Percentiles rank a stretch among this genome's conserved stretches.
Evolutionary conservation across 495 filamentous ascomycete species (phyloP).

Genomic region (Podospora australis): DNA sequence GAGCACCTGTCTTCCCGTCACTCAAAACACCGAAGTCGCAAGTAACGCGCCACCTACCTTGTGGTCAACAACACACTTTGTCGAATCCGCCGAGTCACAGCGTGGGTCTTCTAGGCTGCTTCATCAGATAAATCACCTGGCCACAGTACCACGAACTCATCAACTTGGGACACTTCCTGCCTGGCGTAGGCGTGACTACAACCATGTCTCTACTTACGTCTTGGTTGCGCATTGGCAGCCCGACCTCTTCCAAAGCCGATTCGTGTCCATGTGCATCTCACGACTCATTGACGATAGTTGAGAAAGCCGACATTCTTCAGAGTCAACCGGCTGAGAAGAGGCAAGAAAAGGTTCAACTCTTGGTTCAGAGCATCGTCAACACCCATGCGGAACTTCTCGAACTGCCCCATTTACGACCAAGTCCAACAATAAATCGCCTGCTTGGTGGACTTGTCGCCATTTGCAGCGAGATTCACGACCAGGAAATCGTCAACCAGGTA

Average conservation of each 20-base stretch:
- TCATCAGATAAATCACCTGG: too few relatives aligned
- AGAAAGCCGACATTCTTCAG: conserved; percentile 16
- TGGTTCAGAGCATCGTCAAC: conserved; percentile 13
- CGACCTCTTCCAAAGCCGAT: background rate
- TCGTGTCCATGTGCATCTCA: conserved; percentile 11
- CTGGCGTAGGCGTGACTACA: too few relatives aligned
- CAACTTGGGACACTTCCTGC: too few relatives aligned
- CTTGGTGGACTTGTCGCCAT: conserved; percentile 20
- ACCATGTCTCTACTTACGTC: conserved; percentile 12
- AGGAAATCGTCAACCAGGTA: conserved; percentile 18
- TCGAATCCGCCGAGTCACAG: too few relatives aligned
- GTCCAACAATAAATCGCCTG: conserved; percentile 17
- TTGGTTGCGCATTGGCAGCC: conserved; percentile 15
- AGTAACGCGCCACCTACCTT: too few relatives aligned
- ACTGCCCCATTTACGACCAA: conserved; percentile 14
- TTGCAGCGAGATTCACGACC: conserved; percentile 21
- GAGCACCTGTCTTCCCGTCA: too few relatives aligned
- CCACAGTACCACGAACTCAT: too few relatives aligned
- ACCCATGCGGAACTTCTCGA: conserved; percentile 17
- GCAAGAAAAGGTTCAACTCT: conserved; percentile 5
- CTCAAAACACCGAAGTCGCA: too few relatives aligned
- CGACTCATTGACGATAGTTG: conserved; percentile 18
- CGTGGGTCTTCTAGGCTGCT: too few relatives aligned
- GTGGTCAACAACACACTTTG: too few relatives aligned
- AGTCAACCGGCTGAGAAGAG: conserved; percentile 5